These are phyloP conservation scores for Myxozyma kluyveri DNA, from an alignment of 805 yeast species.

Conservation along the genomic window DNA sequence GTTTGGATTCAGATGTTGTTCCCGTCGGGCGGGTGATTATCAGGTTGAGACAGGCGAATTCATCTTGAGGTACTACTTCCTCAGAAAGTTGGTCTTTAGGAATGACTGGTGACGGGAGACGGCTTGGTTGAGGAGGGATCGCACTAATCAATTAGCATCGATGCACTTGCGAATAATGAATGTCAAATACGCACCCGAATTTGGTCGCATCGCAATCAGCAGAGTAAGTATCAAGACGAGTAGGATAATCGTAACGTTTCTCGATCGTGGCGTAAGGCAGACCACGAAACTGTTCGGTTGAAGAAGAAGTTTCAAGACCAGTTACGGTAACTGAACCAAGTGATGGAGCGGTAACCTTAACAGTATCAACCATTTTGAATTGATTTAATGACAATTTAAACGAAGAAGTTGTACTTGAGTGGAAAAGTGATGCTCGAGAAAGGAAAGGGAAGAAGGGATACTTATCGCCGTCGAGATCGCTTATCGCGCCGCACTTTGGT, in stretches of 20 bases:
- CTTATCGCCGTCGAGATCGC: constrained; percentile 1
- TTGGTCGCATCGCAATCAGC: constrained; percentile 24
- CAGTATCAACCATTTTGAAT: constrained; percentile 6
- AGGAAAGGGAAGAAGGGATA: neutral
- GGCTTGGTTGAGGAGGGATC: constrained; percentile 25
- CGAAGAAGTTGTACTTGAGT: no score
- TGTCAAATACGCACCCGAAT: constrained; percentile 15
- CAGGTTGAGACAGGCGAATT: constrained; percentile 37
- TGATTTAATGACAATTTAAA: no score
- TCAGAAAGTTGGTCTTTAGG: constrained; percentile 22
- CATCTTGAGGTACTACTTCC: constrained; percentile 28
- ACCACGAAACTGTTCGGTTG: constrained; percentile 22
- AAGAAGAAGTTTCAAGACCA: constrained; percentile 10
- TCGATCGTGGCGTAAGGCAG: constrained; percentile 15
- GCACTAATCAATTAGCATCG: constrained; percentile 5
- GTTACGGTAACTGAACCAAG: constrained; percentile 23
- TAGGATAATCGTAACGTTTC: constrained; percentile 25
- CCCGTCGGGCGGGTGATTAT: constrained; percentile 34
- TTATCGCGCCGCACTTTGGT: no score
- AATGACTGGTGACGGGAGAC: constrained; percentile 9
- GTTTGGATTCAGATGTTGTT: neutral
- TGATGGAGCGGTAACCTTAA: constrained; percentile 17
- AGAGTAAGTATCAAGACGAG: constrained; percentile 10
- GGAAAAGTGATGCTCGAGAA: neutral
- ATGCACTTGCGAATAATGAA: neutral